Base-by-base conservation (phyloP, 2,329 filamentous ascomycete genomes). In the Daldinia eschscholtzii region DNA sequence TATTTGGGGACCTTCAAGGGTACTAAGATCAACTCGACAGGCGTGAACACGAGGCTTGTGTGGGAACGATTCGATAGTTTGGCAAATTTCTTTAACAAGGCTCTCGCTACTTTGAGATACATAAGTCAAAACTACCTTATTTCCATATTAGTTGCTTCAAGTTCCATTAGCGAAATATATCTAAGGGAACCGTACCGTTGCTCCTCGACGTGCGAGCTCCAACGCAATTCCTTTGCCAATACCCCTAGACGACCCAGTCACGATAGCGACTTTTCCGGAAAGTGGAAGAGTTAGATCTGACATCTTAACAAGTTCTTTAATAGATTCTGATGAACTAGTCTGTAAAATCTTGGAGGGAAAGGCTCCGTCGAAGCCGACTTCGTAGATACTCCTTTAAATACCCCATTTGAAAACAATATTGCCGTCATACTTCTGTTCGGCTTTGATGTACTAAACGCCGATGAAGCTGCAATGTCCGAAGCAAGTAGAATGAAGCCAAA, bases 21-120 rank as follows among this genome's bases (percentile, higher is more conserved):
- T 72, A 63, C 73, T 68, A 13, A 79, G 71, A 61, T 79, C 73
- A 4, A 72, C 72, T 33, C 67, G 68, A 15, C 72, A 61, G 13
- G 65, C 33, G 35, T 70, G 64, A 10, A 67, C 67, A 7, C 50
- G 65, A 28, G 76, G 74, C 13, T 68, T 64, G 56, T 77, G 72
- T 4, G 75, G 73, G 7, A 91, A 79, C 0, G 86, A 84, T 70
- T 86, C 81, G 72, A 91, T 89, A 71, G 88, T 89, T 57, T 82
- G 83, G 68, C 87, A 82, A 26, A 91, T 78, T 73, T 90, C 87
- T 67, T 87, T 83, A 9, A 89, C 78, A 70, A 87, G 90, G 3
- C 86, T 79, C 0, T 87, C 86, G n/a, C 89, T 89, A 9, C 88
- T 80, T 26, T 89, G 84, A 1, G 89, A 89, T 67, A 91, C 85